Evolutionary conservation across 192 early-diverging fungal species (phyloP).

Genomic region (Backusella liffmaniae): DNA sequence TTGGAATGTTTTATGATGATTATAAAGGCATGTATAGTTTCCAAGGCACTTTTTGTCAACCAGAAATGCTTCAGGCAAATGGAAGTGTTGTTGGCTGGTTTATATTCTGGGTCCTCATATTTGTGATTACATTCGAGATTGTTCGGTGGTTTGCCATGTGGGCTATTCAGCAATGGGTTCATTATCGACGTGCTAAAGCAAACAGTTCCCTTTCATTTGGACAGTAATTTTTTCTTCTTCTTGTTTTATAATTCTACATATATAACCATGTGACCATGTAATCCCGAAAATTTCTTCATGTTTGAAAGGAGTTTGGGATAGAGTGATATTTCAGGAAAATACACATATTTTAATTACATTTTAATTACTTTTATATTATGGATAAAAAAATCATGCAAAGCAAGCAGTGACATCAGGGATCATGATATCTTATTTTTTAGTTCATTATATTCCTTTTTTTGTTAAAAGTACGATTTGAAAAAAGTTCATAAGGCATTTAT

Average conservation of each 20-base stretch:
- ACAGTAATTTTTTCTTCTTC: background rate
- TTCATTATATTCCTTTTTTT: too few relatives aligned
- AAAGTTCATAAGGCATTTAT: too few relatives aligned
- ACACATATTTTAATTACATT: too few relatives aligned
- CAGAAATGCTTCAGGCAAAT: slow-evolving; percentile 44
- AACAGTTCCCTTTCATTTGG: background rate
- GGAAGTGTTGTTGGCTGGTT: slow-evolving; percentile 44
- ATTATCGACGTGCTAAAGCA: background rate
- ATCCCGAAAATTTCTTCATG: too few relatives aligned
- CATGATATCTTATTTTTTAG: too few relatives aligned
- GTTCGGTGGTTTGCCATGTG: slow-evolving; percentile 7
- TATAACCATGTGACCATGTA: too few relatives aligned
- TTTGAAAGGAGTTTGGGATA: too few relatives aligned
- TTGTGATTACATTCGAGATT: slow-evolving; percentile 23
- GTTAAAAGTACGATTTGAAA: too few relatives aligned
- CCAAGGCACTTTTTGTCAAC: slow-evolving; percentile 63
- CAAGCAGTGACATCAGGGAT: too few relatives aligned
- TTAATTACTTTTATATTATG: too few relatives aligned
- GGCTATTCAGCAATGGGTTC: background rate
- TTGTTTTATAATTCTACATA: background rate
- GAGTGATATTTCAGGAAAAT: too few relatives aligned
- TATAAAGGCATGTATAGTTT: slow-evolving; percentile 72
- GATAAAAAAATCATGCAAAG: too few relatives aligned
- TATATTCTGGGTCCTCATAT: slow-evolving; percentile 41
- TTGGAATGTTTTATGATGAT: slow-evolving; percentile 57